Base-by-base conservation (phyloP, 2,329 filamentous ascomycete genomes). In the Zarea fungicola region DNA sequence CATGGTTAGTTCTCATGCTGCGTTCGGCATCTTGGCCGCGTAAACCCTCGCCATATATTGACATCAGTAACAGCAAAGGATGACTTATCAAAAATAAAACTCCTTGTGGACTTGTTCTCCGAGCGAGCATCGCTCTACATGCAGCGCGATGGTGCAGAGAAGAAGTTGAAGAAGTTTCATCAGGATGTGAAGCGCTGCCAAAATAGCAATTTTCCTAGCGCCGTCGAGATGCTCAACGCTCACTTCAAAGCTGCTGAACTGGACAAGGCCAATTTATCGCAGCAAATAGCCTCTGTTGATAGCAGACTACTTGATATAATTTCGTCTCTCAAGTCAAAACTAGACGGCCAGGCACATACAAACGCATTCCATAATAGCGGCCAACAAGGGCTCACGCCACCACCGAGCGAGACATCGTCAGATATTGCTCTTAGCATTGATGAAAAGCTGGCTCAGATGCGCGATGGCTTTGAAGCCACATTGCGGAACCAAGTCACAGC, bases 351-450 rank as follows among this genome's bases (percentile, higher is more conserved):
- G 2, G 11, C 28, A 21, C 35, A 26, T 11, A 9, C 32, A 10
- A 37, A 29, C 7, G 3, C n/a, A 9, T n/a, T 19, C 14, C 3
- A 31, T 23, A 21, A 6, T 11, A 25, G 25, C 16, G n/a, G n/a
- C 4, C 28, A 19, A 6, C 31, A 32, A 13, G 11, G 32, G 19
- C 47, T 21, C 14, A 49, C 40, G n/a, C 32, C 47, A 14, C 32
- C 47, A 13, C 32, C 32, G 14, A 43, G 40, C 19, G 47, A 44
- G n/a, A 49, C 47, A 21, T 41, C 28, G 14, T 43, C 40, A 7
- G 31, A 43, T 25, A 34, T 21, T 8, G 7, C 37, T 18, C 18
- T 39, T 32, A 25, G 16, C 11, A 31, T 43, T 13, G 40, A 49
- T 5, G 40, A 49, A 9, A 43, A 26, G 40, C n/a, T 43, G 9